Evolutionary conservation across 2,329 filamentous ascomycete species (phyloP), one percentile per base, ranked within the genome.

Genomic region (Pseudocercospora fuligena): DNA sequence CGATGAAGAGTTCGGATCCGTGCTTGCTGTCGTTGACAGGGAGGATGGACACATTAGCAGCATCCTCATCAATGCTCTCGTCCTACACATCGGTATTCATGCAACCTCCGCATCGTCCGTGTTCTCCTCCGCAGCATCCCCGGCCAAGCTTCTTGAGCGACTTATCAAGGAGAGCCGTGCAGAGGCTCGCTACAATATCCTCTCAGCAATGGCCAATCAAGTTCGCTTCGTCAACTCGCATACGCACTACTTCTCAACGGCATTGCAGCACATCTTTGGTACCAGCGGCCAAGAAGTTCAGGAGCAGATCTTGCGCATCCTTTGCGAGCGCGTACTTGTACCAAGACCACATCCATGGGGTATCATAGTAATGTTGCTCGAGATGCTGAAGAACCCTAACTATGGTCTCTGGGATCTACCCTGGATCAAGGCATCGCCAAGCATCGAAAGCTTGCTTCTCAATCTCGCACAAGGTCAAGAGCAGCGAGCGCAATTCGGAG

Each of bases 311-410:
- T 92, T 93, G 61, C 89, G 94, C 56, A 89, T 97, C 25, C 83
- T 99, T 54, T 84, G 97, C 43, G 95, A 99, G 84, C 89, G 95
- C 58, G 84, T 97, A 56, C 88, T 96, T 66, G 91, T 93, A 23
- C 93, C 92, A 78, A 93, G 94, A 82, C 94, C 94, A 61, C 94
- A 98, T 78, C 94, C 96, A 19, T 98, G 94, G 94, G 96, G 96
- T 12, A 83, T 99, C 51, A 90, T 97, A 77, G 90, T 94, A 69
- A 94, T 93, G 40, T 86, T 97, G 68, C 83, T 95, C 69, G 95
- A 98, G 82, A 86, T 99, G 65, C 85, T 97, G 72, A 96, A 97
- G 84, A 97, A 97, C 78, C 90, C 92, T 62, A 92, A 89, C 76
- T 96, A 94, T 79, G 89, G 89, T 76, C 97, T 99, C 84, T 98